Conservation (phyloP, 352 stramenopile species). For the Paralagenidium karlingii region DNA sequence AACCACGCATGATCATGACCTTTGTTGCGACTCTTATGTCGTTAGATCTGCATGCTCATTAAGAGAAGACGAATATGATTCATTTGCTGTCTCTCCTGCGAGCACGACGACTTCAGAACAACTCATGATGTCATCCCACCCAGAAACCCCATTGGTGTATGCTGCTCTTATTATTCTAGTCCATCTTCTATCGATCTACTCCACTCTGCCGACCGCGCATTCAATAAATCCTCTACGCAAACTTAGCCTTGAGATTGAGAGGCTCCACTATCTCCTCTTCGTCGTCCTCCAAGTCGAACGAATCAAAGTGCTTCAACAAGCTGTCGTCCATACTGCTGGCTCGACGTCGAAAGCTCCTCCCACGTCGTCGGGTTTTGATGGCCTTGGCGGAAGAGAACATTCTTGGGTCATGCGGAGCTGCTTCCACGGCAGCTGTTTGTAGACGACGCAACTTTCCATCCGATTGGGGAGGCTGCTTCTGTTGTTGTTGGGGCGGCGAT, state of each 20-base stretch:
- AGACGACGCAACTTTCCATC: not conserved
- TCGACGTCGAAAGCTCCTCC: not conserved
- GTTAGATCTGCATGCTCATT: conserved; percentile 68
- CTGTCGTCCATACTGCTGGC: not conserved
- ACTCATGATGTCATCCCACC: no score
- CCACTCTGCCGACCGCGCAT: no score
- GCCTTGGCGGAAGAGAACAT: not conserved
- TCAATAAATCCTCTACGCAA: no score
- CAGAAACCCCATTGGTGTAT: no score
- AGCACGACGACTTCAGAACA: no score
- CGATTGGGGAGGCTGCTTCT: not conserved
- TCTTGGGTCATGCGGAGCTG: no score
- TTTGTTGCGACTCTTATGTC: conserved; percentile 80
- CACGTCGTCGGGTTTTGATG: not conserved
- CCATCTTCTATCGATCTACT: no score
- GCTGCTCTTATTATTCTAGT: no score
- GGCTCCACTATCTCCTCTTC: conserved; percentile 1
- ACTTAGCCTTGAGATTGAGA: not conserved
- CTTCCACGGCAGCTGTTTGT: no score
- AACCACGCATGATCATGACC: conserved; percentile 89
- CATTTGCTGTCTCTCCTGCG: no score
- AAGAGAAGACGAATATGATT: not conserved
- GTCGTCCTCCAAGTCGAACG: not conserved
- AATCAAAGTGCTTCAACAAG: not conserved
- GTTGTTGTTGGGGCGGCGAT: not conserved